Evolutionary conservation across 192 early-diverging fungal genomes (phyloP).

Genomic region (Geosiphon pyriformis): DNA sequence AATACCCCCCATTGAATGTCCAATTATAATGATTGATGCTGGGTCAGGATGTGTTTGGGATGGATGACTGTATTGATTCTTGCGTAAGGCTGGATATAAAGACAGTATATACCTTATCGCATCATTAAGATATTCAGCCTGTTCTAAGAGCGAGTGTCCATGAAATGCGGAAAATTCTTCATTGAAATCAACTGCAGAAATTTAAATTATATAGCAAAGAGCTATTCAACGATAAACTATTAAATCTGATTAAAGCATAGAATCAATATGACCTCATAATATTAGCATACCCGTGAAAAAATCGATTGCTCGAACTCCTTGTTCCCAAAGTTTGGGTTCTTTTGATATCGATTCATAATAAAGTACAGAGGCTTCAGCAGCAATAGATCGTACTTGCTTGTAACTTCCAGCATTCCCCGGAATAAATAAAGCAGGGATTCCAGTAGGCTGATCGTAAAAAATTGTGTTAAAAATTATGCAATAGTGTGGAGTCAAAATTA

Average conservation of each 20-base stretch:
- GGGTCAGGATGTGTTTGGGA: conserved; percentile 41
- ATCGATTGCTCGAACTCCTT: conserved; percentile 41
- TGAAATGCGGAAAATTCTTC: conserved; percentile 92
- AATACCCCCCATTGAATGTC: conserved; percentile 97
- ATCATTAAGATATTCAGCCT: conserved; percentile 81
- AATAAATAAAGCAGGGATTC: conserved; percentile 88
- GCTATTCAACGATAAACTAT: not conserved
- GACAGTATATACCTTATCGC: conserved; percentile 72
- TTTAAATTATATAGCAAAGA: conserved; percentile 5
- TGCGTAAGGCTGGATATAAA: conserved; percentile 51
- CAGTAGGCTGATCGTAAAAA: conserved; percentile 42
- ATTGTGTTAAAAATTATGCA: not conserved
- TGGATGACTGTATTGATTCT: not conserved
- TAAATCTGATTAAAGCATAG: not conserved
- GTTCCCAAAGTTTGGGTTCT: conserved; percentile 18
- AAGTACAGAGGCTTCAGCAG: conserved; percentile 57
- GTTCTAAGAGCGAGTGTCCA: conserved; percentile 72
- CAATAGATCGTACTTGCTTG: conserved; percentile 83
- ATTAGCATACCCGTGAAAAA: conserved; percentile 55
- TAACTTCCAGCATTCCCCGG: conserved; percentile 93
- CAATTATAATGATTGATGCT: conserved; percentile 74
- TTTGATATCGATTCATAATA: conserved; percentile 45
- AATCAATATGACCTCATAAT: not conserved
- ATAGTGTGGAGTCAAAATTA: not conserved
- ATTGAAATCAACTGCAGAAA: conserved; percentile 63